Percentiles rank a stretch among this genome's conserved stretches.
Evolutionary conservation across 2,329 filamentous ascomycete species (phyloP).

Genomic region (Zopfia rhizophila): DNA sequence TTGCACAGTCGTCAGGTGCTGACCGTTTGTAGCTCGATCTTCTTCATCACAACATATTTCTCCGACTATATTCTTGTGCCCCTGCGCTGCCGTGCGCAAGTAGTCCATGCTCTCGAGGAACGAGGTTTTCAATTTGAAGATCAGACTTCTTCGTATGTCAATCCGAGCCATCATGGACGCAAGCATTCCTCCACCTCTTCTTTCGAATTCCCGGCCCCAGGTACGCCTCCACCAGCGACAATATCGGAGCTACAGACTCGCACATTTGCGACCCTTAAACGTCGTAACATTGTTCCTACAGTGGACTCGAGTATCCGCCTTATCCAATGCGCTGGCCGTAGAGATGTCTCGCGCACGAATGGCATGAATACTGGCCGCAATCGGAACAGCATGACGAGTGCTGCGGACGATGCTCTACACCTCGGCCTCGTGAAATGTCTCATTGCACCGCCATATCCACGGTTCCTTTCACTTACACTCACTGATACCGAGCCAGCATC

Average conservation of each 20-base stretch:
- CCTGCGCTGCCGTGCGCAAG: conserved; percentile 74
- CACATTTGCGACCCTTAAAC: conserved; percentile 85
- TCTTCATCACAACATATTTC: conserved; percentile 99
- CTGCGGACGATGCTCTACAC: conserved; percentile 56
- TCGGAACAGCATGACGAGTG: conserved; percentile 40
- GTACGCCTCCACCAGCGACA: conserved; percentile 80
- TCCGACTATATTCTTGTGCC: conserved; percentile 97
- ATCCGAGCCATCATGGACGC: conserved; percentile 60
- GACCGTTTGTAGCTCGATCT: conserved; percentile 73
- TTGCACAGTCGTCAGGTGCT: conserved; percentile 22
- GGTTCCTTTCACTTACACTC: conserved; percentile 78
- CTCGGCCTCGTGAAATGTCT: conserved; percentile 61
- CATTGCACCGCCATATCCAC: conserved; percentile 63
- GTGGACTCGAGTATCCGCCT: conserved; percentile 76
- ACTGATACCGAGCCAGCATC: conserved; percentile 79
- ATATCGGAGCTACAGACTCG: conserved; percentile 82
- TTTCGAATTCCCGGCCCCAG: conserved; percentile 62
- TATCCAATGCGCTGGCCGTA: conserved; percentile 81
- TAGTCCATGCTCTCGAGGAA: conserved; percentile 79
- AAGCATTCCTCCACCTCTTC: conserved; percentile 57
- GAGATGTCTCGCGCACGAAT: conserved; percentile 48
- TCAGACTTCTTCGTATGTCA: conserved; percentile 70
- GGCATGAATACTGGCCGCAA: conserved; percentile 36
- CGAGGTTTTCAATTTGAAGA: conserved; percentile 86
- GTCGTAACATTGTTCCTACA: conserved; percentile 77